These are phyloP conservation scores for Pseudogymnoascus sp. DNA, from an alignment of 2,329 filamentous ascomycete genomes.

Conservation along the genomic window DNA sequence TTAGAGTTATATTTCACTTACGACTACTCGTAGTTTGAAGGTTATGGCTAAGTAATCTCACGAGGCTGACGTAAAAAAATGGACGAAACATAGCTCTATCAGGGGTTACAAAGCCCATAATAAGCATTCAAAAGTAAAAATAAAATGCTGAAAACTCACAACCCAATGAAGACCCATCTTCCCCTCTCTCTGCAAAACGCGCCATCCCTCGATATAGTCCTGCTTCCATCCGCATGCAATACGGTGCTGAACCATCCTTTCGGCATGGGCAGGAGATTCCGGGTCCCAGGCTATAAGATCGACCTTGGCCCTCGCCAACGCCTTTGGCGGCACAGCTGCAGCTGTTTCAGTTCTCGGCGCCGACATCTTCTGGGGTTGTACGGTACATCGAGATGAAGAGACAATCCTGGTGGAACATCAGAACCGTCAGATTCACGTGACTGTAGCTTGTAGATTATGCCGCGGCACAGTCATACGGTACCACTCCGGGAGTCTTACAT, in stretches of 20 bases:
- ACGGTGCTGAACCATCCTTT: constrained; percentile 36
- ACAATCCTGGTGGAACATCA: not conserved
- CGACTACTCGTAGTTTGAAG: not conserved
- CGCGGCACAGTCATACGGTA: not conserved
- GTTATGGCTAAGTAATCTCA: not conserved
- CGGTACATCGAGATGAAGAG: not conserved
- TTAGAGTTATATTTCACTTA: constrained; percentile 10
- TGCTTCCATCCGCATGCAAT: constrained; percentile 38
- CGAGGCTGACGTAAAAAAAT: not conserved
- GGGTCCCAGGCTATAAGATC: constrained; percentile 39
- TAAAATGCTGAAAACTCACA: constrained; percentile 15
- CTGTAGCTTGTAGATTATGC: not conserved
- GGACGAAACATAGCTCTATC: not conserved
- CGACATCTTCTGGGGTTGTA: not conserved
- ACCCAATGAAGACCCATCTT: constrained; percentile 22
- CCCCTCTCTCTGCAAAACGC: constrained; percentile 14
- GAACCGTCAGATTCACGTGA: not conserved
- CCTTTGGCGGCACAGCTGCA: not conserved
- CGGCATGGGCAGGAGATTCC: constrained; percentile 31
- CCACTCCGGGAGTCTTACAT: not conserved
- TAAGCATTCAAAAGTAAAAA: not conserved
- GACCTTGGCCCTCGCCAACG: constrained; percentile 19
- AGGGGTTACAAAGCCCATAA: not conserved
- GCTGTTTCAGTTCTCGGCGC: not conserved
- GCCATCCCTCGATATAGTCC: constrained; percentile 28